These are phyloP conservation scores for Haberlea rhodopensis DNA, from an alignment of 257 asterid species.

Conservation along the genomic window DNA sequence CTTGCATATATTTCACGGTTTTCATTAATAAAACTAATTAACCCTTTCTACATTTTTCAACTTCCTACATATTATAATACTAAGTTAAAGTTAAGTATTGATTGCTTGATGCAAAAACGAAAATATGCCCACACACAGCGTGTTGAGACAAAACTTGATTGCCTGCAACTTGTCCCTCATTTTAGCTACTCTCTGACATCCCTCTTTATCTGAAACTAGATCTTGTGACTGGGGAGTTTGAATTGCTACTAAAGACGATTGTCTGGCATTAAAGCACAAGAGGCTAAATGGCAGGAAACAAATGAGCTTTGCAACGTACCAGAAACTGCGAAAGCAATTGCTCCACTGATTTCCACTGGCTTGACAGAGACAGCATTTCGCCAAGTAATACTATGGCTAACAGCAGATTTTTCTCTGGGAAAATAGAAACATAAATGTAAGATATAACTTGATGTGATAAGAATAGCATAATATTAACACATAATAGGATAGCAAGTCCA, in stretches of 20 bases:
- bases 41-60: no score
- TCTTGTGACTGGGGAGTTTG: not conserved
- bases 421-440: constrained; percentile 7
- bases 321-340: constrained; percentile 69
- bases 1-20: no score
- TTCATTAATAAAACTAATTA: no score
- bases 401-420: constrained; percentile 80
- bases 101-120: no score
- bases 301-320: constrained; percentile 48
- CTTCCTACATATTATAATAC: no score
- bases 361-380: constrained; percentile 49
- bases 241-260: not conserved
- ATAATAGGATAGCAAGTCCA: constrained; percentile 8
- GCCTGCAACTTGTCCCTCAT: no score
- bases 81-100: no score
- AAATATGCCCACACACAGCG: not conserved
- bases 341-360: no score
- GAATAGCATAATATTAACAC: no score
- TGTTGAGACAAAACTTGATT: no score
- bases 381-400: constrained; percentile 83
- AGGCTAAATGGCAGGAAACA: constrained; percentile 3
- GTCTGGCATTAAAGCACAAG: constrained; percentile 1
- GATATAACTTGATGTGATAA: constrained; percentile 13
- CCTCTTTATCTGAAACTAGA: not conserved
- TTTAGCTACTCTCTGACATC: no score